Percentiles rank a stretch among this genome's conserved stretches.
Evolutionary conservation across 2,329 filamentous ascomycete genomes (phyloP).

Genomic region (Penicillium concentricum): DNA sequence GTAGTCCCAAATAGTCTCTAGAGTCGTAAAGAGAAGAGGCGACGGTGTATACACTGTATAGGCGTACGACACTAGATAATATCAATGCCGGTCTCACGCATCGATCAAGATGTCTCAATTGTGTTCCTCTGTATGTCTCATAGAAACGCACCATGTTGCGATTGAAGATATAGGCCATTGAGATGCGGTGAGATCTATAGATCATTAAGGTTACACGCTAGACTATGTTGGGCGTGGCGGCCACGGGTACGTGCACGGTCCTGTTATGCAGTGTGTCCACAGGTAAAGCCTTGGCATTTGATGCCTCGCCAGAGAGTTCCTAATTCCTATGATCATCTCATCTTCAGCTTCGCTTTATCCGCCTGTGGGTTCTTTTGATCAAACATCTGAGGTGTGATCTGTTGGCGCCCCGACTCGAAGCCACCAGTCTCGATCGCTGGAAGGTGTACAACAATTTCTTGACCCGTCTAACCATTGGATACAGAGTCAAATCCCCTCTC

Average conservation of each 20-base stretch:
- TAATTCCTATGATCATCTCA: background rate
- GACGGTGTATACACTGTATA: background rate
- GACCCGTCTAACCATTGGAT: background rate
- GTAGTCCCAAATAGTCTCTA: background rate
- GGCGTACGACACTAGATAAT: background rate
- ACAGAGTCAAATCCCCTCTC: background rate
- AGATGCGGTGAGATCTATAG: background rate
- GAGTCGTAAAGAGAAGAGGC: background rate
- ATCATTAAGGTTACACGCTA: background rate
- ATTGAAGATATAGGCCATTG: background rate
- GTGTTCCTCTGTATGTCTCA: background rate
- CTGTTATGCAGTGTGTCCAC: too few relatives aligned
- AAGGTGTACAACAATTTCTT: too few relatives aligned
- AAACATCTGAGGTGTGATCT: background rate
- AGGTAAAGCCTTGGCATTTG: too few relatives aligned
- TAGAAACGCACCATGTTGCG: background rate
- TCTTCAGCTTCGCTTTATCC: background rate
- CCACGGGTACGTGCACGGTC: background rate
- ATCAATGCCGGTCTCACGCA: background rate
- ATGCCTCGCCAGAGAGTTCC: too few relatives aligned
- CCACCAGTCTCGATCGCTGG: background rate
- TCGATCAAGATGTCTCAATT: background rate
- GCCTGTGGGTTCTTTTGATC: background rate
- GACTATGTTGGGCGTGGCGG: background rate
- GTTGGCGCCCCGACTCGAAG: background rate